Conservation (phyloP, 2,329 filamentous ascomycete species). For the Pseudogymnoascus destructans region DNA sequence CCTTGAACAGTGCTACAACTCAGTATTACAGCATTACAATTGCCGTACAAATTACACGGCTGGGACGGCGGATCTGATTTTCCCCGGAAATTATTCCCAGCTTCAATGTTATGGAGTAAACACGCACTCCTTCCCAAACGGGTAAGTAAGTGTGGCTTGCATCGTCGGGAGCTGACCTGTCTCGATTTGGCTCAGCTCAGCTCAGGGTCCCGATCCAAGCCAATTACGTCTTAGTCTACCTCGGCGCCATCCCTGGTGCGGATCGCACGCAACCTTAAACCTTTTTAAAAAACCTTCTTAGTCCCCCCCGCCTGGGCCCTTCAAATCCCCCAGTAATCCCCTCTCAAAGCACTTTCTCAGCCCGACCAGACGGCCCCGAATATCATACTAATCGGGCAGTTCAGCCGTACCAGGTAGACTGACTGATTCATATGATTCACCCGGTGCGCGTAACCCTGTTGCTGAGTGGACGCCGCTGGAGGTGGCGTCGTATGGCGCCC, state of each 20-base stretch:
- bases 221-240: not conserved
- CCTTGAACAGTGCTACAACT: not conserved
- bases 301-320: not conserved
- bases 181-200: not conserved
- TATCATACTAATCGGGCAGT: not conserved
- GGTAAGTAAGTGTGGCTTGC: constrained; percentile 4
- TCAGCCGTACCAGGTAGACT: not conserved
- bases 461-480: not conserved
- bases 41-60: not conserved
- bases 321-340: not conserved
- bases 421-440: not conserved
- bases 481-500: not conserved
- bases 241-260: constrained; percentile 10
- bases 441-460: not conserved
- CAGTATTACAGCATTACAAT: not conserved
- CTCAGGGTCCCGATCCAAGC: not conserved
- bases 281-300: not conserved
- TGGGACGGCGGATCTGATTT: not conserved
- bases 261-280: constrained; percentile 12
- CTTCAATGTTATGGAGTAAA: not conserved
- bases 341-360: not conserved
- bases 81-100: not conserved
- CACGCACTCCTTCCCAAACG: not conserved
- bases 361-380: not conserved
- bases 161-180: not conserved